phyloP scores from a whole-genome alignment of 176 grass and related monocot genomes.

The Alloteropsis semialata region DNA sequence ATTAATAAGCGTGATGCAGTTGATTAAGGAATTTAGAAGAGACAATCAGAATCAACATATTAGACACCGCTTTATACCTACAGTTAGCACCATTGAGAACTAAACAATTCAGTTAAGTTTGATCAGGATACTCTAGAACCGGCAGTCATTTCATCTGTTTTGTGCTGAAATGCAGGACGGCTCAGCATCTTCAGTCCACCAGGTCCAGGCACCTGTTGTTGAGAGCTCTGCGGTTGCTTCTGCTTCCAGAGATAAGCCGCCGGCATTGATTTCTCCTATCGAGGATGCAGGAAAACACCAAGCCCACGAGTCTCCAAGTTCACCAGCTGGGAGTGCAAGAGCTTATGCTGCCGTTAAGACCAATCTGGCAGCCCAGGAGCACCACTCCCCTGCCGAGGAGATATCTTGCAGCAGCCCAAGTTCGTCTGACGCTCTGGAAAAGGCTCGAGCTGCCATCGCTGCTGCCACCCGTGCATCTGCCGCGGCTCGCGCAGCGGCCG shows the following conservation, averaged over 20 bases:
- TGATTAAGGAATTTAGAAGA: slow-evolving; percentile 2
- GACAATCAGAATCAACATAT: background rate
- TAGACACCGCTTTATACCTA: background rate
- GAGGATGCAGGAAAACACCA: slow-evolving; percentile 30
- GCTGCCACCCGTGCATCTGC: slow-evolving; percentile 70
- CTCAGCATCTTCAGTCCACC: slow-evolving; percentile 44
- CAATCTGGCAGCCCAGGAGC: background rate
- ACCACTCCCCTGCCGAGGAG: slow-evolving; percentile 22
- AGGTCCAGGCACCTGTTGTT: slow-evolving; percentile 19
- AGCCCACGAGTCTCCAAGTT: slow-evolving; percentile 33
- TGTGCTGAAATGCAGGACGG: slow-evolving; percentile 51
- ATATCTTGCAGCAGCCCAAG: slow-evolving; percentile 38
- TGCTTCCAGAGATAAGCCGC: slow-evolving; percentile 28
- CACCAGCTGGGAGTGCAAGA: slow-evolving; percentile 24
- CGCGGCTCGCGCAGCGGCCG: slow-evolving; percentile 68
- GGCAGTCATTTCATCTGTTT: slow-evolving; percentile 1
- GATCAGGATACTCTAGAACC: background rate
- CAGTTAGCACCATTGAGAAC: background rate
- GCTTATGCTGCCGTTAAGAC: slow-evolving; percentile 8
- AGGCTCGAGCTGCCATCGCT: slow-evolving; percentile 69
- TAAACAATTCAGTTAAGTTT: background rate
- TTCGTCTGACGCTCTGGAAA: slow-evolving; percentile 62
- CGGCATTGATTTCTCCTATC: background rate
- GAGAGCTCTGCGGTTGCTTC: slow-evolving; percentile 34
- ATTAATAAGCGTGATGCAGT: background rate